Evolutionary conservation across 2,329 filamentous ascomycete genomes (phyloP).

Genomic region (Bipolaris oryzae): DNA sequence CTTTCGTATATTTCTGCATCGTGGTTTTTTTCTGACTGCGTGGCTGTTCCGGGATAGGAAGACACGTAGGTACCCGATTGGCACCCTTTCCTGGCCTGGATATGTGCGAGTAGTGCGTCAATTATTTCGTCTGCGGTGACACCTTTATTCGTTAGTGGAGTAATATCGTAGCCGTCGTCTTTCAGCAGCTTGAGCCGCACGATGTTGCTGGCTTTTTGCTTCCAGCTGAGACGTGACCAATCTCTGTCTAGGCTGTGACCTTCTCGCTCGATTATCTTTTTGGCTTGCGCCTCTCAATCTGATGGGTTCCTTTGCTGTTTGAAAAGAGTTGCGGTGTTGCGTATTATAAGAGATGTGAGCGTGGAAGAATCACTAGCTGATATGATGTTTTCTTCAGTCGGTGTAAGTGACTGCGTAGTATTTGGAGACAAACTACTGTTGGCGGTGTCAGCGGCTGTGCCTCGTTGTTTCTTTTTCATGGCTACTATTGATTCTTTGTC

Average conservation of each 20-base stretch:
- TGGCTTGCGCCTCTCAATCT: slow-evolving; percentile 6
- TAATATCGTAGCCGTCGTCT: slow-evolving; percentile 20
- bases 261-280: background rate
- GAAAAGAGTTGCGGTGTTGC: background rate
- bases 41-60: no score
- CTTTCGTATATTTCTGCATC: background rate
- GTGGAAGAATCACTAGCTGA: background rate
- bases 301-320: background rate
- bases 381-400: background rate
- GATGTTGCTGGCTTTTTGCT: slow-evolving; percentile 15
- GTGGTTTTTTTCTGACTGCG: no score
- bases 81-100: slow-evolving; percentile 1
- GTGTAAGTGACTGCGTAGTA: background rate
- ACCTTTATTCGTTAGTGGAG: background rate
- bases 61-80: background rate
- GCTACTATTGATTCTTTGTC: background rate
- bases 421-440: no score
- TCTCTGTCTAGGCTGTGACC: slow-evolving; percentile 4
- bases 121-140: slow-evolving; percentile 5
- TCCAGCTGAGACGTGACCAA: slow-evolving; percentile 15
- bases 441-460: background rate
- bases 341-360: background rate
- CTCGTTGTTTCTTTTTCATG: background rate
- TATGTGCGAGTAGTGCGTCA: slow-evolving; percentile 4
- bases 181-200: slow-evolving; percentile 15